phyloP scores from a whole-genome alignment of 768 basidiomycete genomes.

The Termitomyces sp. region DNA sequence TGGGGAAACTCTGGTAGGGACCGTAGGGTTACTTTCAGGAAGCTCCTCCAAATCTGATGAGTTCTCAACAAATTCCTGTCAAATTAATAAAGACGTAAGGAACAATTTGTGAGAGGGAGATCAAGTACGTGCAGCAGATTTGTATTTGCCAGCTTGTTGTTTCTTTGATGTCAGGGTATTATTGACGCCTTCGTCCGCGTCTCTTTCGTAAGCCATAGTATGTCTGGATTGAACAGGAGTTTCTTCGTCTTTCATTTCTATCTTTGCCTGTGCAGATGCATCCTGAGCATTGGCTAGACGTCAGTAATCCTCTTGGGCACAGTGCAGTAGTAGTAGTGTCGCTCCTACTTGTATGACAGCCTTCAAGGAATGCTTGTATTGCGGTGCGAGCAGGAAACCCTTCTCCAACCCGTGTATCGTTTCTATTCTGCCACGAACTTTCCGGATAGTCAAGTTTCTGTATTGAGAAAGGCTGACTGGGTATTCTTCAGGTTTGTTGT shows the following conservation, averaged over 20 bases:
- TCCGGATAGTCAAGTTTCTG: slow-evolving; percentile 47
- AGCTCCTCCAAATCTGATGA: slow-evolving; percentile 37
- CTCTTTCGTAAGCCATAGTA: neutral
- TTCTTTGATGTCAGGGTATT: neutral
- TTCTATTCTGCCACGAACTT: slow-evolving; percentile 53
- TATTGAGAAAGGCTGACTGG: neutral
- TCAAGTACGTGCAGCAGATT: slow-evolving; percentile 37
- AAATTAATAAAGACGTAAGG: slow-evolving; percentile 11
- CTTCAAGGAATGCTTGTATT: slow-evolving; percentile 50
- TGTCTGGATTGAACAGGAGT: neutral
- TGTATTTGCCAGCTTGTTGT: slow-evolving; percentile 23
- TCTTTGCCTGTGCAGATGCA: slow-evolving; percentile 13
- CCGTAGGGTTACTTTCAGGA: slow-evolving; percentile 3
- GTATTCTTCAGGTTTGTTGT: neutral
- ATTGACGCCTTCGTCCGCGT: neutral
- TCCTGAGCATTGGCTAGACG: slow-evolving; percentile 7
- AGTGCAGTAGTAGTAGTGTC: slow-evolving; percentile 26
- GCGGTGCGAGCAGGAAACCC: slow-evolving; percentile 39
- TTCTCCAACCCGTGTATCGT: slow-evolving; percentile 39
- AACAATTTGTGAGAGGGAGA: neutral
- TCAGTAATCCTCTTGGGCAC: neutral
- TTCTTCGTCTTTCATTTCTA: slow-evolving; percentile 8
- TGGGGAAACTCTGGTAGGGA: neutral
- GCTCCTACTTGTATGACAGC: slow-evolving; percentile 33
- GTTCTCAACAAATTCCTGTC: slow-evolving; percentile 32